Evolutionary conservation across 306 rosid genomes (phyloP).

Genomic region (Begonia loranthoides): DNA sequence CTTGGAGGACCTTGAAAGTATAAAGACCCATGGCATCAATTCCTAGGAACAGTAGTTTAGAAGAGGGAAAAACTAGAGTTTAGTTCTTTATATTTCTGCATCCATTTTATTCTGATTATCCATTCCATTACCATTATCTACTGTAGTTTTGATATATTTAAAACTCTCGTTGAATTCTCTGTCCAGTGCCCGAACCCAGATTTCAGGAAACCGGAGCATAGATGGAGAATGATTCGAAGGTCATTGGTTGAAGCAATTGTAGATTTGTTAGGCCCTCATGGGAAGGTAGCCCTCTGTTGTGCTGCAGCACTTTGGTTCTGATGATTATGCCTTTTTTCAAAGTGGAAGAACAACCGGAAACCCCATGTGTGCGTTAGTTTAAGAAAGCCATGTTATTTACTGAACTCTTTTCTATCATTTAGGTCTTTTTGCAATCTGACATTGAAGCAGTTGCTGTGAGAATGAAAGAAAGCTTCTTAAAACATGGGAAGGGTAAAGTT

Average conservation of each 20-base stretch:
- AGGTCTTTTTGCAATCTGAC: constrained; percentile 92
- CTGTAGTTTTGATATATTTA: no score
- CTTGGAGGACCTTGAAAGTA: no score
- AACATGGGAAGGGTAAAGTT: constrained; percentile 58
- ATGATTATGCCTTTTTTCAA: background rate
- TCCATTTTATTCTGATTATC: no score
- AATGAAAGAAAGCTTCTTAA: constrained; percentile 61
- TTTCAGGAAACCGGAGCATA: constrained; percentile 67
- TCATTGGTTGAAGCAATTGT: constrained; percentile 62
- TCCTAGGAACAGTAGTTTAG: no score
- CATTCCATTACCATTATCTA: no score
- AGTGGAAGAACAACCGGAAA: background rate
- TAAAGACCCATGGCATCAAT: no score
- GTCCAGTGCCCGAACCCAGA: constrained; percentile 84
- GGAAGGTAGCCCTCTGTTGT: constrained; percentile 42
- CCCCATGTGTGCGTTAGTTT: background rate
- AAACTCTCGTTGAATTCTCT: background rate
- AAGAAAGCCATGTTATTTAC: background rate
- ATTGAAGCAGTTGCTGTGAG: constrained; percentile 50
- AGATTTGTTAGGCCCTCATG: constrained; percentile 45
- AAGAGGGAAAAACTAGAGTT: no score
- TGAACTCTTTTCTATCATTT: constrained; percentile 6
- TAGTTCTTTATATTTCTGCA: no score
- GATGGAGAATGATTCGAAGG: constrained; percentile 93
- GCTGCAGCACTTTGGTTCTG: background rate